Evolutionary conservation across 2,329 filamentous ascomycete species (phyloP).

Genomic region (Botrytis elliptica): DNA sequence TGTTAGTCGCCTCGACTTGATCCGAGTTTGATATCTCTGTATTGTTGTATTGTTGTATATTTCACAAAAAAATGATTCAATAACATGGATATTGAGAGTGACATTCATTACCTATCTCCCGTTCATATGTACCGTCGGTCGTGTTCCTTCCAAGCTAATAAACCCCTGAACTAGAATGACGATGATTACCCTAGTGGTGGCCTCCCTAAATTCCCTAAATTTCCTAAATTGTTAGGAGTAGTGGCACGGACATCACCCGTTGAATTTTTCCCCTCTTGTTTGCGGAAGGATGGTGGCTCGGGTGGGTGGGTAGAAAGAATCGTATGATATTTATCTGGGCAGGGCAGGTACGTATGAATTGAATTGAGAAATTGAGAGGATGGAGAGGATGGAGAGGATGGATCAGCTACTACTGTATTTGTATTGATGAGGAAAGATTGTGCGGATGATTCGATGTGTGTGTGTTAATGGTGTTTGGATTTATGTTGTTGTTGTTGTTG

Average conservation of each 20-base stretch:
- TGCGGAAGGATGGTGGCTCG: neutral
- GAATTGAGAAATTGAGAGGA: neutral
- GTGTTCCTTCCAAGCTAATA: neutral
- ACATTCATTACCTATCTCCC: neutral
- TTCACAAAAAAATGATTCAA: neutral
- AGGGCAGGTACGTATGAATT: neutral
- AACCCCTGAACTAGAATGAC: neutral
- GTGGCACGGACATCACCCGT: constrained; percentile 11
- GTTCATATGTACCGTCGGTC: neutral
- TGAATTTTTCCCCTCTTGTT: neutral
- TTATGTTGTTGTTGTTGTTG: neutral
- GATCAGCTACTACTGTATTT: neutral
- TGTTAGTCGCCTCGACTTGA: neutral
- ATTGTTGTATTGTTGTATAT: neutral
- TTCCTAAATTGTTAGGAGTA: neutral
- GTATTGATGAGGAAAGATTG: neutral
- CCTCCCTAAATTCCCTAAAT: neutral
- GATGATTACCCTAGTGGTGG: neutral
- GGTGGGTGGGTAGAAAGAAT: neutral
- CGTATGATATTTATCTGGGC: neutral
- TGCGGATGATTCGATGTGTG: neutral
- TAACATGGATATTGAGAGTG: neutral
- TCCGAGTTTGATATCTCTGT: neutral
- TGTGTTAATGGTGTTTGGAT: neutral
- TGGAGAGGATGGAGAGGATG: neutral